Conservation (phyloP, 2,329 filamentous ascomycete genomes). For the Cladophialophora immunda region DNA sequence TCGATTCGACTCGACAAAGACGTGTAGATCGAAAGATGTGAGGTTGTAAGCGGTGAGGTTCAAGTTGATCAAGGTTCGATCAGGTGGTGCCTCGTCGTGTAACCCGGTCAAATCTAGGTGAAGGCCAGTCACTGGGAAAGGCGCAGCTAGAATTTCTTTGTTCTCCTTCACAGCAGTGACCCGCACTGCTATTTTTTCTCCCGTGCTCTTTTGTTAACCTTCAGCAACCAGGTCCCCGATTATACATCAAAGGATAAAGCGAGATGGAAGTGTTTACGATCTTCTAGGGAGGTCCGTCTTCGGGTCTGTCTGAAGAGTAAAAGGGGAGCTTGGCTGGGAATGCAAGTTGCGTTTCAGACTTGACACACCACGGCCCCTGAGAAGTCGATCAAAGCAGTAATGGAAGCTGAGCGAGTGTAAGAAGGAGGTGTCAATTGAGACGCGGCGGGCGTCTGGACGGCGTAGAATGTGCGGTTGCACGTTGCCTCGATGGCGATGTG, state of each 20-base stretch:
- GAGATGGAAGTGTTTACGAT: constrained; percentile 2
- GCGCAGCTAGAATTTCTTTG: constrained; percentile 22
- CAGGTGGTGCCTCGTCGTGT: constrained; percentile 4
- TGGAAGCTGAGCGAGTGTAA: constrained; percentile 33
- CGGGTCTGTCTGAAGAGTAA: constrained; percentile 21
- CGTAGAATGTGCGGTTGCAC: constrained; percentile 6
- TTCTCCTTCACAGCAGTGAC: constrained; percentile 33
- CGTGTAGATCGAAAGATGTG: background rate
- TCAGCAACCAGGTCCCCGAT: constrained; percentile 7
- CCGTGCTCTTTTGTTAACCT: constrained; percentile 30
- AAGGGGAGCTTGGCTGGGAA: constrained; percentile 31
- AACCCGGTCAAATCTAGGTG: background rate
- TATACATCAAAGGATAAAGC: constrained; percentile 22
- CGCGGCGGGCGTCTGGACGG: constrained; percentile 17
- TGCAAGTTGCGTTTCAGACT: constrained; percentile 36
- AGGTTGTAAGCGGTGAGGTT: constrained; percentile 1
- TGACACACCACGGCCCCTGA: constrained; percentile 33
- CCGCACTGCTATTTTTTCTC: constrained; percentile 35
- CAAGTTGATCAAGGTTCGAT: background rate
- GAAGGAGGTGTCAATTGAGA: constrained; percentile 24
- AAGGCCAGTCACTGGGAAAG: constrained; percentile 5
- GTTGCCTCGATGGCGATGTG: constrained; percentile 39
- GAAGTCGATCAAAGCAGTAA: constrained; percentile 24
- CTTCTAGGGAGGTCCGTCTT: background rate
- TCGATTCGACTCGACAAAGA: background rate